Base-by-base conservation (phyloP, 202 grass and related monocot genomes). In the Eragrostis tef region DNA sequence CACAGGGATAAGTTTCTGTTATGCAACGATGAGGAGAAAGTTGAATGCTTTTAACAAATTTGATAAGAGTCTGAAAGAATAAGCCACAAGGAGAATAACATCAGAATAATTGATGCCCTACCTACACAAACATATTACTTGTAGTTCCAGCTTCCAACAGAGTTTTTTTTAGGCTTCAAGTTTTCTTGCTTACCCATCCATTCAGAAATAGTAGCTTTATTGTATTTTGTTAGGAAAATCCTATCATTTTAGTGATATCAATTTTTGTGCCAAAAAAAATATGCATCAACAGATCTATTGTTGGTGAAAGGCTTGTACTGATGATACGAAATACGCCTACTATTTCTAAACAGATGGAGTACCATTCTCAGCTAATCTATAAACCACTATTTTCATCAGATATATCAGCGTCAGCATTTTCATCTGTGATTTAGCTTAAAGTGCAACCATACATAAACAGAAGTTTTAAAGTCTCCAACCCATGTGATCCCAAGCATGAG, bases 51-150 rank as follows among this genome's bases (percentile, higher is more conserved):
- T 57, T 80, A 26, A 27, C 39, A 80, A 80, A 39, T 12, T 74
- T 74, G 72, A 60, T 13, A 67, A 67, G 15, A 81, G 43, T 14
- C 27, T 81, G 25, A 74, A 74, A 19, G n/a, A 39, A 80, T 77
- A 36, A 60, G 16, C 24, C 11, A 29, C 22, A 50, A 10, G 20
- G 9, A 51, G 74, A 76, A 19, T 43, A 73, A 52, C 39, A 86
- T 46, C 25, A 46, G 0, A 67, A 10, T 41, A 75, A 65, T 56
- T 29, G n/a, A 43, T 41, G 44, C 13, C 47, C 71, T 70, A 86
- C 1, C 39, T 75, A 75, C 7, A 65, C 14, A 74, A 80, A 25
- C 4, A 80, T 19, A 26, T 63, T 58, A 77, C 31, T 61, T 61
- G 1, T 52, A 0, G 29, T 67, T 75, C 22, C 59, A 77, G 26